A percentile compares a stretch with the other conserved stretches of the same genome.
These are phyloP conservation scores for Beauveria bassiana DNA, from an alignment of 2,329 filamentous ascomycete genomes.

Conservation along the genomic window DNA sequence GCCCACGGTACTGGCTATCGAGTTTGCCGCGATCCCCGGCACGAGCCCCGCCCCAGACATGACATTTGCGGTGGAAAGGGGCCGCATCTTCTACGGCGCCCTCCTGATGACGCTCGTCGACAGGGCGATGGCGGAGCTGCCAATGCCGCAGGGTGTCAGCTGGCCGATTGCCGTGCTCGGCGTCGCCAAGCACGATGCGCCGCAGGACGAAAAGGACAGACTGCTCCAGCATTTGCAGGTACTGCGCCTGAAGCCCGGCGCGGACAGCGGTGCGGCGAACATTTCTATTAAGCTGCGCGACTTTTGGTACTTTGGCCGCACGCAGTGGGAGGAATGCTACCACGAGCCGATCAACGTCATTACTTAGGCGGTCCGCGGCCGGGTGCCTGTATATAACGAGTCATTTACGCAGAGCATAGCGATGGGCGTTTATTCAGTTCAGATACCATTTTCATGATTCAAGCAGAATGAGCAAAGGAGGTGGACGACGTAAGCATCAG, in stretches of 20 bases:
- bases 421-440: background rate
- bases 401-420: background rate
- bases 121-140: background rate
- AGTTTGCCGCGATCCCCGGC: background rate
- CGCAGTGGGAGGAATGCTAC: conserved; percentile 6
- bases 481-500: too few species aligned
- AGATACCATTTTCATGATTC: background rate
- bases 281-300: conserved; percentile 4
- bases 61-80: background rate
- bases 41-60: background rate
- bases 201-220: background rate
- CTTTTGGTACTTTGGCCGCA: conserved; percentile 6
- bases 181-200: conserved; percentile 3
- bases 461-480: background rate
- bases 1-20: background rate
- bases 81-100: background rate
- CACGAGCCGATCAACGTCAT: conserved; percentile 5
- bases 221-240: background rate
- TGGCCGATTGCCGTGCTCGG: conserved; percentile 6
- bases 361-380: background rate
- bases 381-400: background rate
- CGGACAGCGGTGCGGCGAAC: conserved; percentile 3
- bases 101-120: background rate
- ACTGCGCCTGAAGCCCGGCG: background rate
- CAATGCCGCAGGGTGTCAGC: background rate